Evolutionary conservation across 2,329 filamentous ascomycete species (phyloP).

Genomic region (Fusarium udum): DNA sequence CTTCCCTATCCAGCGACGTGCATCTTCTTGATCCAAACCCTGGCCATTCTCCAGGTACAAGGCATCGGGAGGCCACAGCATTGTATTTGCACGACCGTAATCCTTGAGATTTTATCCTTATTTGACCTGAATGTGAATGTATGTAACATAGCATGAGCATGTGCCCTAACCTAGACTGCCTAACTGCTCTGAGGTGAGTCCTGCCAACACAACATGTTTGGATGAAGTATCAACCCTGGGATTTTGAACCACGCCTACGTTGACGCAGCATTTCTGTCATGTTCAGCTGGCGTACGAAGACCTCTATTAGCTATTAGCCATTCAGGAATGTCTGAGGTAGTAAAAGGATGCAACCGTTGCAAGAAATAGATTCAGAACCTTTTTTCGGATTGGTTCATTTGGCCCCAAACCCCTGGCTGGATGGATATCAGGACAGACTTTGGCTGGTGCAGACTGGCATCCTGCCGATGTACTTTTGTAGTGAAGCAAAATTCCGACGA

Average conservation of each 20-base stretch:
- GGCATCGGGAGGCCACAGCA: constrained; percentile 24
- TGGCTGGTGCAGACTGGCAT: neutral
- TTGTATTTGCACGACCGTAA: constrained; percentile 17
- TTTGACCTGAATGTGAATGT: neutral
- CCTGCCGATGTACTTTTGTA: neutral
- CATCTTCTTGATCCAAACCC: constrained; percentile 33
- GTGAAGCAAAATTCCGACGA: neutral
- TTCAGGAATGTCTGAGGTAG: neutral
- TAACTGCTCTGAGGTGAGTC: neutral
- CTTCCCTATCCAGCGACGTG: constrained; percentile 43
- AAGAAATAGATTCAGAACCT: neutral
- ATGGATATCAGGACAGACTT: neutral
- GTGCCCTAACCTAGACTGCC: neutral
- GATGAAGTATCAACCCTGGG: constrained; percentile 10
- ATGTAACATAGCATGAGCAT: neutral
- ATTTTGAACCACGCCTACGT: constrained; percentile 16
- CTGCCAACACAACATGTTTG: neutral
- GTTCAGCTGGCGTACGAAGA: neutral
- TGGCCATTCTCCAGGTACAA: constrained; percentile 31
- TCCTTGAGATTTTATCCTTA: constrained; percentile 5
- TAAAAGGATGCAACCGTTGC: neutral
- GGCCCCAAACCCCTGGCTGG: neutral
- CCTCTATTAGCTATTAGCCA: neutral
- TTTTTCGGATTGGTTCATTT: neutral
- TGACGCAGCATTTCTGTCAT: neutral